phyloP scores from a whole-genome alignment of 176 grass and related monocot species.

The Aegilops longissima region DNA sequence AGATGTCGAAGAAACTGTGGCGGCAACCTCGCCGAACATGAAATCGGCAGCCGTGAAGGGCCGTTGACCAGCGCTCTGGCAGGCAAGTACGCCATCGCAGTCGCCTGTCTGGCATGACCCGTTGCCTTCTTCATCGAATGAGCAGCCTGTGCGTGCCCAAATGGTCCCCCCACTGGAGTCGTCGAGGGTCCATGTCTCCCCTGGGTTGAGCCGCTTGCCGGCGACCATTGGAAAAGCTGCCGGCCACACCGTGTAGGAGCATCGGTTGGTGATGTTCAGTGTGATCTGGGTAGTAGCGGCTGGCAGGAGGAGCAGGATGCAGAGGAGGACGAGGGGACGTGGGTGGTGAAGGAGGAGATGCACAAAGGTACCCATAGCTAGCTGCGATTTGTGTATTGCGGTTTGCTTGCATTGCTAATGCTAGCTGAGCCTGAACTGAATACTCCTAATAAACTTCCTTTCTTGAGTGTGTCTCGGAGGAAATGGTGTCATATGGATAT shows the following conservation, averaged over 20 bases:
- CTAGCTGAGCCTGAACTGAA: no score
- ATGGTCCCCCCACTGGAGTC: neutral
- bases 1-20: slow-evolving; percentile 13
- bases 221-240: neutral
- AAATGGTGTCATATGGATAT: no score
- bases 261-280: slow-evolving; percentile 17
- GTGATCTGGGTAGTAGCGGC: neutral
- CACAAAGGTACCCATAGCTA: no score
- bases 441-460: no score
- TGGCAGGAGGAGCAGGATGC: no score
- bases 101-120: slow-evolving; percentile 35
- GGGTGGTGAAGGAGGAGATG: no score
- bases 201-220: neutral
- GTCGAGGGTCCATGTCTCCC: neutral
- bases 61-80: fast-evolving
- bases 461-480: no score
- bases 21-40: fast-evolving
- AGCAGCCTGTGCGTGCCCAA: slow-evolving; percentile 8
- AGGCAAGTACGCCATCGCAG: neutral
- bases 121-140: neutral
- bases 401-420: no score
- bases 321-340: no score
- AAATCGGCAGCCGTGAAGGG: neutral
- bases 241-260: slow-evolving; percentile 27
- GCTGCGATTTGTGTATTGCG: no score